These are phyloP conservation scores for Aurifilum marmelostoma DNA, from an alignment of 2,329 filamentous ascomycete species.

Conservation along the genomic window DNA sequence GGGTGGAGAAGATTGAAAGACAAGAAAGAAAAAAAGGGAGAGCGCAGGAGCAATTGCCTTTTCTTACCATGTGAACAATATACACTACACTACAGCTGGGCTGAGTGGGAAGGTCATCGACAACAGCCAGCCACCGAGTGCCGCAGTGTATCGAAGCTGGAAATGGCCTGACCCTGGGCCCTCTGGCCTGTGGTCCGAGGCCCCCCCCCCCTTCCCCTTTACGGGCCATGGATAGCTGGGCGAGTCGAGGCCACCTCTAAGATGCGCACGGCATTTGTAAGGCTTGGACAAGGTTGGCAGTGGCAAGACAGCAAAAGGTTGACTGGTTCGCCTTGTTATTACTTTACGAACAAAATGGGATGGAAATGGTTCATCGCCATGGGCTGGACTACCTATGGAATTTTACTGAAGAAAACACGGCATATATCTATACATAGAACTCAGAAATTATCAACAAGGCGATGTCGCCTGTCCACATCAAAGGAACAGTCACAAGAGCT, in stretches of 20 bases:
- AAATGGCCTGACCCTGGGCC: neutral
- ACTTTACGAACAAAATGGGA: neutral
- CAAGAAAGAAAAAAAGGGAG: neutral
- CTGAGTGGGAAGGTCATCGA: neutral
- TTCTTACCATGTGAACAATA: neutral
- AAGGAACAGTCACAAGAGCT: no score
- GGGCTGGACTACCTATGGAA: neutral
- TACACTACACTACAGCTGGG: neutral
- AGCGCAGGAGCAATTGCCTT: neutral
- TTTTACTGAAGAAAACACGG: neutral
- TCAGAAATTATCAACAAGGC: neutral
- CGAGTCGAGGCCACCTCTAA: neutral
- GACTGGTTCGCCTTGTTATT: conserved; percentile 3
- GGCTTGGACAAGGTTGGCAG: neutral
- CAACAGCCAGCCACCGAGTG: neutral
- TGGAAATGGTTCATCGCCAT: neutral
- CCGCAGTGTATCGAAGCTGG: neutral
- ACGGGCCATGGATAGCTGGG: neutral
- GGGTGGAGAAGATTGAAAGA: neutral
- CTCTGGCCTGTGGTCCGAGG: neutral
- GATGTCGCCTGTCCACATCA: no score
- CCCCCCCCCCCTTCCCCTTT: neutral
- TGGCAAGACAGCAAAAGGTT: neutral
- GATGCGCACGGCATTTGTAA: neutral
- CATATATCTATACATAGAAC: neutral